Base-by-base conservation (phyloP, 2,329 filamentous ascomycete genomes). In the Leptodontidium sp. region DNA sequence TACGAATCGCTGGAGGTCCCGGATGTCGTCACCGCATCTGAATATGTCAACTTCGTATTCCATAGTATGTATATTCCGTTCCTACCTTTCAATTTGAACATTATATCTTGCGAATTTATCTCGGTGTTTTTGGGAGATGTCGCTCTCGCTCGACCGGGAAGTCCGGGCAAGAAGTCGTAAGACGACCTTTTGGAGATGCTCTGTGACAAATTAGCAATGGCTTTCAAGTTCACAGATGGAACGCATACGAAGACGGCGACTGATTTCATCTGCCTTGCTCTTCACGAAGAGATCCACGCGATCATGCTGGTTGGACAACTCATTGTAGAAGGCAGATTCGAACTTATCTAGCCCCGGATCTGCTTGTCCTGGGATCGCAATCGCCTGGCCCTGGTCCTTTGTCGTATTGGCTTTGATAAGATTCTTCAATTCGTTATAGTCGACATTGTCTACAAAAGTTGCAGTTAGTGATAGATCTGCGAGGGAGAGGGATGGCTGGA, bases 371-470 rank as follows among this genome's bases (percentile, higher is more conserved):
- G 93, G 93, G 65, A 96, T 94, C 24, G 90, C 85, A 66, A 94
- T 88, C 57, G 91, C 90, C 73, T 84, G 85, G 61, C 89, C 90
- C 75, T 91, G 88, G 79, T 90, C 88, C 55, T 86, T 87, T 14
- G 90, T 91, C 1, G 93, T 97, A 77, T 93, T 88, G 69, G 87
- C 87, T 79, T 95, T 96, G 83, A 97, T 95, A 76, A 93, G 86
- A 79, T 92, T 87, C 81, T 97, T 97, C 72, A 97, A 86, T 61
- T 92, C 91, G 79, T 95, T 93, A 84, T 97, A 97, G 80, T 96
- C 93, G 80, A 97, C 89, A 80, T 97, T 96, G 79, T 94, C 91
- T 93, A 78, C 43, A 12, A 72, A 68, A 32, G 67, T 49, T 45
- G 21, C 32, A 61, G 66, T 70, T 40, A 70, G 65, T 38, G 40